phyloP scores from a whole-genome alignment of 345 rosid species.

The Eucalyptus curtisii region DNA sequence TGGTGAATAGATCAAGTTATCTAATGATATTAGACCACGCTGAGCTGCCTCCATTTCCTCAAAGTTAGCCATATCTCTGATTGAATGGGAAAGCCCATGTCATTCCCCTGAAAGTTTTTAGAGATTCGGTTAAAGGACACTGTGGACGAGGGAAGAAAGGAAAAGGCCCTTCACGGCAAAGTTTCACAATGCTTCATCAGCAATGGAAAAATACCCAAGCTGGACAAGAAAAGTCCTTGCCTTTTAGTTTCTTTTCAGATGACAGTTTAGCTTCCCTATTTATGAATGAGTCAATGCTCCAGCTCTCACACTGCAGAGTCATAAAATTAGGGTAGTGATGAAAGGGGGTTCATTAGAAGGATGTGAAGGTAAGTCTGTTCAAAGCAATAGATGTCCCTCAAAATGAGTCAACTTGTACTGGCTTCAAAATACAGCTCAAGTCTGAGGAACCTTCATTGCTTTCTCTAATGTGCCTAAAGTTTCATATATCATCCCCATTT shows the following conservation, averaged over 20 bases:
- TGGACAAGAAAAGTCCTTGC: neutral
- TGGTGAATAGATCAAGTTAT: neutral
- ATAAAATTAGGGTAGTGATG: neutral
- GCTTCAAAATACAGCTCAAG: neutral
- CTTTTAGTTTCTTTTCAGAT: neutral
- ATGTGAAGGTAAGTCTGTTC: neutral
- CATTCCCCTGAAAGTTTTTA: neutral
- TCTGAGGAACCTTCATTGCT: neutral
- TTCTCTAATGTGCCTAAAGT: constrained; percentile 5
- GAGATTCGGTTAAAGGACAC: neutral
- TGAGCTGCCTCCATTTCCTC: neutral
- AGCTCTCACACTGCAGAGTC: neutral
- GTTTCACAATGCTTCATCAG: neutral
- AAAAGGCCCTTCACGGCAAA: neutral
- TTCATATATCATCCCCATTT: constrained; percentile 1
- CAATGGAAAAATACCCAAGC: neutral
- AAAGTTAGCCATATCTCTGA: neutral
- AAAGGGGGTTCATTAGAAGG: neutral
- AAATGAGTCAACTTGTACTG: neutral
- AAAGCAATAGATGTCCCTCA: neutral
- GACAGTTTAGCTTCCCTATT: neutral
- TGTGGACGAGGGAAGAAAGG: neutral
- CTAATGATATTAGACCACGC: neutral
- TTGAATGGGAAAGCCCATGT: neutral
- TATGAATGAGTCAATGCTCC: neutral